These are phyloP conservation scores for Pulveroboletus sp. DNA, from an alignment of 768 basidiomycete species.

Conservation along the genomic window DNA sequence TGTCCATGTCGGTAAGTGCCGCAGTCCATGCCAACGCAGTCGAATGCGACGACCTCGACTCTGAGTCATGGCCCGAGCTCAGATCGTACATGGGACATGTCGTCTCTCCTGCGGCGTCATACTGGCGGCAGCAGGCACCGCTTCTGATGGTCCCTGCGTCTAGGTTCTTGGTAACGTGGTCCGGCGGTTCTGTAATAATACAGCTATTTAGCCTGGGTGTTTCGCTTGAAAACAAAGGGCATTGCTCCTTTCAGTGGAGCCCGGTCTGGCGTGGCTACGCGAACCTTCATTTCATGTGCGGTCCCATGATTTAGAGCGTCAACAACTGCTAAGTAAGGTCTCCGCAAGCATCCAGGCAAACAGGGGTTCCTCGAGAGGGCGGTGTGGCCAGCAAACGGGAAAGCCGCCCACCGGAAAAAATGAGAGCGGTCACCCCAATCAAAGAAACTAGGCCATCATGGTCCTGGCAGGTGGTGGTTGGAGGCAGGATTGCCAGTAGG, in stretches of 20 bases:
- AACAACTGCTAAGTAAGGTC: background rate
- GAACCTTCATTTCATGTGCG: background rate
- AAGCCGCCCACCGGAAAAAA: background rate
- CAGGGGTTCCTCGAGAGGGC: background rate
- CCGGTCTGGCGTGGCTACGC: background rate
- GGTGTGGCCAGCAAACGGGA: background rate
- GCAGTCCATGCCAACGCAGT: background rate
- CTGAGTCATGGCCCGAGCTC: background rate
- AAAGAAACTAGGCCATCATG: background rate
- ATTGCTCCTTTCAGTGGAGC: background rate
- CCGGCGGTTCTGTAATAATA: background rate
- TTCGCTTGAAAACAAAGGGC: constrained; percentile 13
- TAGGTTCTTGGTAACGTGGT: background rate
- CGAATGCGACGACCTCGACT: background rate
- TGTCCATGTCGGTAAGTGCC: background rate
- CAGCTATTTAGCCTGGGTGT: background rate
- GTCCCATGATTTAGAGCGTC: constrained; percentile 1
- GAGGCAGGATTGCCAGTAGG: background rate
- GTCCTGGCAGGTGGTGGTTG: background rate
- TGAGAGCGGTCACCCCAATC: background rate
- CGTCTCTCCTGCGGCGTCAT: background rate
- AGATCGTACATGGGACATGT: background rate
- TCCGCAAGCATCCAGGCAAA: background rate
- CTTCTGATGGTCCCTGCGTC: background rate
- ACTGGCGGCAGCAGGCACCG: background rate